Conservation (phyloP, 129 eudicot species). For the Artemisia argyi region DNA sequence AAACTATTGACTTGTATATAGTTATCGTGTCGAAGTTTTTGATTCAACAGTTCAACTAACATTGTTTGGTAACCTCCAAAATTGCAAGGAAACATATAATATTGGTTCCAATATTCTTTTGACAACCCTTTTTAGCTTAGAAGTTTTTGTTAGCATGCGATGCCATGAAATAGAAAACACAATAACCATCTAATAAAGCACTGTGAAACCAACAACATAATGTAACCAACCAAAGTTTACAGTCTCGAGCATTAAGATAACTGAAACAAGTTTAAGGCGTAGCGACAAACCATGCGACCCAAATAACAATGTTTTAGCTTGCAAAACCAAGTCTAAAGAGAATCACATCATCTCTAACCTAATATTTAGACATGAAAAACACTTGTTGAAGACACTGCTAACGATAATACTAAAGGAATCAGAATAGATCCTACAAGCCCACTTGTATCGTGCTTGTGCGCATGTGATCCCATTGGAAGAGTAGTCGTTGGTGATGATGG, state of each 20-base stretch:
- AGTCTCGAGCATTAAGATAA: slow-evolving; percentile 4
- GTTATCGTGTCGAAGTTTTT: no score
- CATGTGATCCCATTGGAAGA: slow-evolving; percentile 5
- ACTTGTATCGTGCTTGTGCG: slow-evolving; percentile 15
- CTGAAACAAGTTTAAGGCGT: slow-evolving; percentile 1
- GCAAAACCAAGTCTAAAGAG: background rate
- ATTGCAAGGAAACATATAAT: no score
- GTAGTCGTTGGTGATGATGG: slow-evolving; percentile 10
- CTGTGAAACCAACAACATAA: slow-evolving; percentile 13
- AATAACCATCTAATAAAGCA: background rate
- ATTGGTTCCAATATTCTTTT: background rate
- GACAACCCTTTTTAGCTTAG: background rate
- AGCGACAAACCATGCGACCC: slow-evolving; percentile 3
- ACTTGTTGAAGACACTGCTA: slow-evolving; percentile 11
- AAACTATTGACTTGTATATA: no score
- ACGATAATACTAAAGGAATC: slow-evolving; percentile 13
- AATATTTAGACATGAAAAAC: slow-evolving; percentile 12
- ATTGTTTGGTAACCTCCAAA: no score
- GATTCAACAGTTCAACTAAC: no score
- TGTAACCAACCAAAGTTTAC: background rate
- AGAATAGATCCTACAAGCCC: slow-evolving; percentile 7
- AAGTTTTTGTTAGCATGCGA: background rate
- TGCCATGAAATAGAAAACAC: background rate
- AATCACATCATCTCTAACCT: slow-evolving; percentile 10
- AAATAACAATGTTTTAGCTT: slow-evolving; percentile 7